Conservation (phyloP, 495 filamentous ascomycete genomes). For the Penicillium salamii region DNA sequence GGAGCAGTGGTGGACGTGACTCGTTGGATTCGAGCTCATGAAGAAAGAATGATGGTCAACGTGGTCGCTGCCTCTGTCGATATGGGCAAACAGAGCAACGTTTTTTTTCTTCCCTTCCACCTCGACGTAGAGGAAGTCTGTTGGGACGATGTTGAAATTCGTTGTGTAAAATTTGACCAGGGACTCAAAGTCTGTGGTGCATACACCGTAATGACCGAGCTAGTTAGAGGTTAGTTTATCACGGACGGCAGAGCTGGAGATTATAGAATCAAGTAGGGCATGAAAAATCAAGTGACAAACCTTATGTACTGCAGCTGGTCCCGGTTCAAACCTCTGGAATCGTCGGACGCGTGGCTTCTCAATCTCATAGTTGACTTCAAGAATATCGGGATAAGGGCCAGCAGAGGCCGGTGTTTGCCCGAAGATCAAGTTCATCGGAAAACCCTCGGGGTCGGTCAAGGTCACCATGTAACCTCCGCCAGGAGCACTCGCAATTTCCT, state of each 20-base stretch:
- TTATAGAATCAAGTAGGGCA: background rate
- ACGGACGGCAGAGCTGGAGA: background rate
- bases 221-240: slow-evolving; percentile 1
- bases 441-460: slow-evolving; percentile 35
- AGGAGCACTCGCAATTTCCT: slow-evolving; percentile 26
- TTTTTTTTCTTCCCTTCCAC: slow-evolving; percentile 33
- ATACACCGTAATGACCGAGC: slow-evolving; percentile 70
- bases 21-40: slow-evolving; percentile 52
- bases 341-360: slow-evolving; percentile 29
- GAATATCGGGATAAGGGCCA: slow-evolving; percentile 19
- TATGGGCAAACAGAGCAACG: slow-evolving; percentile 60
- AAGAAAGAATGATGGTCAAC: slow-evolving; percentile 77
- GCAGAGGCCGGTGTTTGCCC: slow-evolving; percentile 22
- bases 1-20: slow-evolving; percentile 67
- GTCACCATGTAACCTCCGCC: slow-evolving; percentile 33
- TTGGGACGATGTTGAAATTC: slow-evolving; percentile 65
- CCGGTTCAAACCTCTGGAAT: slow-evolving; percentile 42
- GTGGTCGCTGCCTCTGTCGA: slow-evolving; percentile 57
- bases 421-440: slow-evolving; percentile 31
- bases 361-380: slow-evolving; percentile 25
- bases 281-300: slow-evolving; percentile 1
- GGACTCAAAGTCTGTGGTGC: slow-evolving; percentile 56
- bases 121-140: slow-evolving; percentile 31
- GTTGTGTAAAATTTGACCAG: slow-evolving; percentile 60
- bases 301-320: slow-evolving; percentile 70